Conservation (phyloP, 164 flowering plant genomes). For the Litsea cubeba region DNA sequence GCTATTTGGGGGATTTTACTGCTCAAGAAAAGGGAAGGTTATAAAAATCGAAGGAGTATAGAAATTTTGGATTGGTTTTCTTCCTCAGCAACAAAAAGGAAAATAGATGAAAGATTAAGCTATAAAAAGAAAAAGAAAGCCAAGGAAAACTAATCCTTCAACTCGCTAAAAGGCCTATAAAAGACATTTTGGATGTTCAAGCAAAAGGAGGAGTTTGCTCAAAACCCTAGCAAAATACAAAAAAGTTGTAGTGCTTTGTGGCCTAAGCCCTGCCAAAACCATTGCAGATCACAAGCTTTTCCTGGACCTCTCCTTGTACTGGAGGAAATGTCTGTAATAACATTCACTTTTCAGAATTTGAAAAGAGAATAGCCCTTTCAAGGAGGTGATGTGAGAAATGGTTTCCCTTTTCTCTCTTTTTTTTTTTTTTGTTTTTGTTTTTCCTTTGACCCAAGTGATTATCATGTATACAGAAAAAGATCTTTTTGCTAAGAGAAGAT, state of each 20-base stretch:
- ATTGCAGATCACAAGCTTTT: constrained; percentile 8
- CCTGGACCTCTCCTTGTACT: background rate
- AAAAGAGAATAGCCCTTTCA: background rate
- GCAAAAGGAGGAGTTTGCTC: background rate
- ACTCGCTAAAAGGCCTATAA: background rate
- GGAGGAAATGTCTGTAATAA: background rate
- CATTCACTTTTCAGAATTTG: background rate
- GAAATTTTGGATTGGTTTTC: background rate
- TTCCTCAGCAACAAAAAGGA: background rate
- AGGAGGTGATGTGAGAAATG: background rate
- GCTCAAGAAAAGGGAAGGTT: background rate
- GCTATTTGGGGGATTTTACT: background rate
- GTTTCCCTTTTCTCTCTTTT: background rate
- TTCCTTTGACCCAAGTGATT: background rate
- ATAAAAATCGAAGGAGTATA: background rate
- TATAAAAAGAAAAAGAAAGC: background rate
- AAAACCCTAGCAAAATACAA: constrained; percentile 6
- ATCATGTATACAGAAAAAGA: background rate
- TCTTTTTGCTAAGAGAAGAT: background rate
- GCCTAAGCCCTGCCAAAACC: constrained; percentile 13
- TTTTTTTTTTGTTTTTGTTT: background rate
- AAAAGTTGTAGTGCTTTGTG: constrained; percentile 1
- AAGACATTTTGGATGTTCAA: background rate
- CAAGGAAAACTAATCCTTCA: background rate
- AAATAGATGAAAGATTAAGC: background rate